Conservation (phyloP, 2,329 filamentous ascomycete genomes). For the Fusarium devonianum region DNA sequence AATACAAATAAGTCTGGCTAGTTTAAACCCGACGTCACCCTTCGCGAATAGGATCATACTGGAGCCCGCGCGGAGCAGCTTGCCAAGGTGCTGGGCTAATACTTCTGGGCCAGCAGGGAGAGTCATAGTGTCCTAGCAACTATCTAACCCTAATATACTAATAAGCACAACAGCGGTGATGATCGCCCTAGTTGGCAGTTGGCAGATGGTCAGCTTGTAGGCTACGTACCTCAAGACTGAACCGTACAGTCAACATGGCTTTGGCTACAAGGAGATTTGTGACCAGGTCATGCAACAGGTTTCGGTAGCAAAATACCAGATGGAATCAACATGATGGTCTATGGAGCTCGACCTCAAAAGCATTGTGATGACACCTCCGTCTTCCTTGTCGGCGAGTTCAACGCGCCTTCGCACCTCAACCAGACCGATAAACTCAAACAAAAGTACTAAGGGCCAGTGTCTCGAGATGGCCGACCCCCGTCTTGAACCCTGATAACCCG, state of each 20-base stretch:
- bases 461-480: too few species aligned
- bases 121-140: slow-evolving; percentile 47
- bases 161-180: slow-evolving; percentile 38
- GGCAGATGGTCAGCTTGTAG: slow-evolving; percentile 45
- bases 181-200: slow-evolving; percentile 44
- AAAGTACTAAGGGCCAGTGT: too few species aligned
- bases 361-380: slow-evolving; percentile 44
- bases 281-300: slow-evolving; percentile 46
- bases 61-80: slow-evolving; percentile 42
- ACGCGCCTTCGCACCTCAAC: slow-evolving; percentile 53
- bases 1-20: slow-evolving; percentile 46
- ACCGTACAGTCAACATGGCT: slow-evolving; percentile 52
- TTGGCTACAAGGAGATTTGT: slow-evolving; percentile 48
- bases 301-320: slow-evolving; percentile 45
- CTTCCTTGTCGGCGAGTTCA: slow-evolving; percentile 50
- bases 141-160: slow-evolving; percentile 48
- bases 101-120: slow-evolving; percentile 42
- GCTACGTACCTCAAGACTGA: slow-evolving; percentile 46
- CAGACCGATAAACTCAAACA: slow-evolving; percentile 47
- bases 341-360: slow-evolving; percentile 44
- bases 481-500: too few species aligned
- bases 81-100: slow-evolving; percentile 48
- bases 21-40: slow-evolving; percentile 46
- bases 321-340: slow-evolving; percentile 46
- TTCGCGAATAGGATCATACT: slow-evolving; percentile 45